Evolutionary conservation across 306 rosid genomes (phyloP), one percentile per base, ranked within the genome.

Genomic region (Astragalus glycyphyllos): DNA sequence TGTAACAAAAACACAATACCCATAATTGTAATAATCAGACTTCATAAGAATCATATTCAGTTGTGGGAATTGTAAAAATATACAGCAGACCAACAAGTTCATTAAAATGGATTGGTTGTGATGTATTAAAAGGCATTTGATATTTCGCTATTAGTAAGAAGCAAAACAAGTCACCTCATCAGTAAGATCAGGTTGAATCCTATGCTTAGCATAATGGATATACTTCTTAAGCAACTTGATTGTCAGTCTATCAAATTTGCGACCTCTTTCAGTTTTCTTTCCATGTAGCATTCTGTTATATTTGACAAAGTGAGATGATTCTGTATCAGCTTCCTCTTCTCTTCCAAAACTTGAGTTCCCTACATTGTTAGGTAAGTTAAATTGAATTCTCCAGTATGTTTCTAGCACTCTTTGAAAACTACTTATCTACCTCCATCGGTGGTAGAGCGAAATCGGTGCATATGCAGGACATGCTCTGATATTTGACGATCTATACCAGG

Each of bases 191-290:
- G 99, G 99, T 67, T 94, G 97, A 82, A 94, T 87, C 89, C 99
- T 91, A 79, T 94, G 90, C 88, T 89, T 94, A 34, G 99, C 99
- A 79, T 94, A 94, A 85, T 94, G 97, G 65, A 94, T 94, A 60
- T 87, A 94, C 86, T 94, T 94, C 51, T 94, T 94, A 12, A 94
- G 97, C 83, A 94, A 94, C 89, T 87, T 91, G 64, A 89, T 94
- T 47, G 96, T 89, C 61, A 94, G 92, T 0, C n/a, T n/a, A n/a
- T n/a, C n/a, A n/a, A n/a, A 86, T 77, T 94, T 94, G 77, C 73
- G 89, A 12, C 92, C 87, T 71, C 79, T 87, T 4, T 78, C 83
- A 9, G 75, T 77, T 81, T 86, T 91, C 81, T 83, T 89, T 60
- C 99, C 99, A 77, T 94, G 99, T 55, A 94, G 83, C 96, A 89